phyloP scores from a whole-genome alignment of 1,284 basidiomycete species.

The Takashimella koratensis region DNA sequence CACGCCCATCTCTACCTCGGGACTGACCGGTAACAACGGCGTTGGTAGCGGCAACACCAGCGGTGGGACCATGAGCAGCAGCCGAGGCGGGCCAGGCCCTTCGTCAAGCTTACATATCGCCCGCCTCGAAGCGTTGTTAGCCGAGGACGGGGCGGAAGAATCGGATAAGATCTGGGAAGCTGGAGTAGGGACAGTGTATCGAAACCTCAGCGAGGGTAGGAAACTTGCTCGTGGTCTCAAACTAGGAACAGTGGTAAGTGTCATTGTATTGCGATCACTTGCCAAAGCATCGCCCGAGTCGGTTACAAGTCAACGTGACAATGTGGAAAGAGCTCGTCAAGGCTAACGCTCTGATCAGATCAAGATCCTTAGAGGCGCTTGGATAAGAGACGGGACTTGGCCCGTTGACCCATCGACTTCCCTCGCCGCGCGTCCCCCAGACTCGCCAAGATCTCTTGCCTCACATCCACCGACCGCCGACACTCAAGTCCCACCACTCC shows the following conservation, averaged over 20 bases:
- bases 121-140: slow-evolving; percentile 34
- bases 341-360: too few species aligned
- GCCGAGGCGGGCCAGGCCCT: background rate
- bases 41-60: too few species aligned
- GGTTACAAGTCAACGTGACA: too few species aligned
- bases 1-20: background rate
- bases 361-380: slow-evolving; percentile 40
- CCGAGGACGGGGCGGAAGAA: slow-evolving; percentile 33
- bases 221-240: slow-evolving; percentile 31
- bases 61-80: background rate
- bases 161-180: slow-evolving; percentile 35
- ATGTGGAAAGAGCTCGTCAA: too few species aligned
- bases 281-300: too few species aligned
- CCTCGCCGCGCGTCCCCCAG: slow-evolving; percentile 25
- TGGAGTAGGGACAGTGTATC: slow-evolving; percentile 33
- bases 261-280: too few species aligned
- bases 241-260: slow-evolving; percentile 42
- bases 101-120: slow-evolving; percentile 15
- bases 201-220: slow-evolving; percentile 30
- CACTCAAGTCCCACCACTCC: too few species aligned
- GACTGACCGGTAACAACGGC: background rate
- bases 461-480: background rate
- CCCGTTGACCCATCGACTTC: slow-evolving; percentile 31
- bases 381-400: slow-evolving; percentile 48
- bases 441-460: slow-evolving; percentile 14